Evolutionary conservation across 305 asterid genomes (phyloP).

Genomic region (Caryopteris hybrid): DNA sequence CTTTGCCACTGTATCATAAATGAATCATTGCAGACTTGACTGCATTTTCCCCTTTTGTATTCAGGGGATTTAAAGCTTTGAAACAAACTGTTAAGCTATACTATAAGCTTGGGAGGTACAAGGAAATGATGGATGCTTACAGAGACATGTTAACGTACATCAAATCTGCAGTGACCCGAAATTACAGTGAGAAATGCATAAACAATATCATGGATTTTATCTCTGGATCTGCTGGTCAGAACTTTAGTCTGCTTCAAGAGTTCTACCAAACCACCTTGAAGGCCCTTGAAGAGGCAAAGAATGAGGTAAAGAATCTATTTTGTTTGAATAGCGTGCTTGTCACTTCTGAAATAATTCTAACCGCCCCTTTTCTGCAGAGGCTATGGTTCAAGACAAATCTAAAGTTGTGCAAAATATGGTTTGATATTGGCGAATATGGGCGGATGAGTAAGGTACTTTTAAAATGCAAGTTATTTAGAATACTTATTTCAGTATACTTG

Average conservation of each 20-base stretch:
- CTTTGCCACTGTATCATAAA: constrained; percentile 3
- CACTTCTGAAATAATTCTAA: constrained; percentile 10
- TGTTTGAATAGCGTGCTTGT: not conserved
- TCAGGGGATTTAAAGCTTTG: constrained; percentile 97
- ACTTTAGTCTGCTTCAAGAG: constrained; percentile 78
- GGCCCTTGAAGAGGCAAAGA: constrained; percentile 97
- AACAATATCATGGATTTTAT: constrained; percentile 95
- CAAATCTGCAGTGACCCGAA: constrained; percentile 91
- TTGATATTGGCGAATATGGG: constrained; percentile 87
- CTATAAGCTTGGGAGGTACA: constrained; percentile 81
- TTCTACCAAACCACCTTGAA: constrained; percentile 87
- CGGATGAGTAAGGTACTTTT: constrained; percentile 76
- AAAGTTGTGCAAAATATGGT: constrained; percentile 96
- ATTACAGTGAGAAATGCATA: constrained; percentile 93
- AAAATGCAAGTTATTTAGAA: constrained; percentile 1
- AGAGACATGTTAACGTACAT: constrained; percentile 89
- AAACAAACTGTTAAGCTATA: constrained; percentile 94
- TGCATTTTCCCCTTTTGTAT: constrained; percentile 18
- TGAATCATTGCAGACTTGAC: constrained; percentile 6
- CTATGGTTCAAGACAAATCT: constrained; percentile 96
- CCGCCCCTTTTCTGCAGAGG: constrained; percentile 48
- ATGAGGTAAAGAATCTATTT: constrained; percentile 55
- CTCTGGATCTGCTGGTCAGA: constrained; percentile 93
- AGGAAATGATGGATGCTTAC: constrained; percentile 95
- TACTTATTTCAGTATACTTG: not conserved